Percentiles rank a stretch among this genome's conserved stretches.
phyloP scores from a whole-genome alignment of 805 yeast genomes.

The Maudiozyma barnettii region DNA sequence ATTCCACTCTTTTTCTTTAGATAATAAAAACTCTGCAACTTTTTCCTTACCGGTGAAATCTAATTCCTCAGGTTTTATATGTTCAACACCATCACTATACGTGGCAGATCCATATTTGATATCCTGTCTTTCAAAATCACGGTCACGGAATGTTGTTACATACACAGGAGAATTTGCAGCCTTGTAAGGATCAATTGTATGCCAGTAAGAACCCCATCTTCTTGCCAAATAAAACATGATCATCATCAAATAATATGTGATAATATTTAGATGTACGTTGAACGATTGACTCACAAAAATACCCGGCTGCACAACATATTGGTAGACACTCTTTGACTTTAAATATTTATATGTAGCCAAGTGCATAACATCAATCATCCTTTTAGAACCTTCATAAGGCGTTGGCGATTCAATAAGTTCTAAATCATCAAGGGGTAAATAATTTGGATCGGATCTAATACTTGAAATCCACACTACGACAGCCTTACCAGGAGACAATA shows the following conservation, averaged over 20 bases:
- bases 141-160: constrained; percentile 44
- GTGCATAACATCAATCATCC: constrained; percentile 76
- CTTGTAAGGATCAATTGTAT: constrained; percentile 74
- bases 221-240: constrained; percentile 75
- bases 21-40: constrained; percentile 49
- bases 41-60: constrained; percentile 57
- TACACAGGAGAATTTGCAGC: constrained; percentile 83
- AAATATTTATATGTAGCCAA: constrained; percentile 53
- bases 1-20: constrained; percentile 60
- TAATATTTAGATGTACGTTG: constrained; percentile 58
- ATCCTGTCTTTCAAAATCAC: constrained; percentile 34
- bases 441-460: constrained; percentile 65
- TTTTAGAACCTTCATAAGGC: constrained; percentile 88
- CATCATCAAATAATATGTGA: constrained; percentile 81
- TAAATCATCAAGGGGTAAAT: constrained; percentile 63
- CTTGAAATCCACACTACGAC: constrained; percentile 79
- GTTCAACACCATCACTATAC: constrained; percentile 53
- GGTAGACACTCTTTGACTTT: constrained; percentile 45
- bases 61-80: constrained; percentile 44
- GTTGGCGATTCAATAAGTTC: constrained; percentile 53
- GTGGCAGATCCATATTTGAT: constrained; percentile 69
- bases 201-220: constrained; percentile 74
- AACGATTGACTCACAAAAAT: constrained; percentile 79
- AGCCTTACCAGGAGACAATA: constrained; percentile 46
- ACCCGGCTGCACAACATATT: constrained; percentile 90